Base-by-base conservation (phyloP, 371 early-diverging fungal species). In the Mortierella sp. region DNA sequence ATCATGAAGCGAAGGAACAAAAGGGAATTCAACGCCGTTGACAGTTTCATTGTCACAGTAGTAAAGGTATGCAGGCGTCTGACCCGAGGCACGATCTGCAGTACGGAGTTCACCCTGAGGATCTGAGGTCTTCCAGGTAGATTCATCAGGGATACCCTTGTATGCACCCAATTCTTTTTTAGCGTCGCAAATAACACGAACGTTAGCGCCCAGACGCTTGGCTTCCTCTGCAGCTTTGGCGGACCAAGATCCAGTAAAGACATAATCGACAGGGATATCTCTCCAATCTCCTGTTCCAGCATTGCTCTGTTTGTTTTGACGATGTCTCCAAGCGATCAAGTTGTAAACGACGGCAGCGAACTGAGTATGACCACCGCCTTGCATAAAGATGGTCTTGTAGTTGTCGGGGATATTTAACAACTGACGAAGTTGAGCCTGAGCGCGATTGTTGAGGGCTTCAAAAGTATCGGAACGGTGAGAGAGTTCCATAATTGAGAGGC, bases 31-130 rank as follows among this genome's bases (percentile, higher is more conserved):
- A 37, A 99, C 94, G 35, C 99, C 99, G 77, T 98, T 94, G 26
- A 99, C 93, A 5, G 99, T 99, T 82, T 99, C 99, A 79, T 99
- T 99, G 82, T 94, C 96, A 83, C 97, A 97, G 79, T 97, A 97
- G 79, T 96, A 98, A 17, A 96, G 90, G 76, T 92, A 99, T 19
- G 96, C 93, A 2, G 94, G 80, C 40, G 62, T 63, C 4, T 61
- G n/a, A 12, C 35, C 29, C 0, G 61, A 29, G n/a, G 37, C 47
- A 6, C 34, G 35, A 15, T 69, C 79, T 84, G 64, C 89, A 81
- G 45, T 58, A n/a, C 76, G 71, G 28, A 55, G 7, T 7, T 79
- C 67, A 15, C 90, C 84, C 15, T 76, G 70, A 22, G 93, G 86
- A 61, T 89, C 91, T n/a, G 91, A 89, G 28, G 95, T 83, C 37